phyloP scores from a whole-genome alignment of 2,329 filamentous ascomycete genomes.

The Aspergillus sp. region DNA sequence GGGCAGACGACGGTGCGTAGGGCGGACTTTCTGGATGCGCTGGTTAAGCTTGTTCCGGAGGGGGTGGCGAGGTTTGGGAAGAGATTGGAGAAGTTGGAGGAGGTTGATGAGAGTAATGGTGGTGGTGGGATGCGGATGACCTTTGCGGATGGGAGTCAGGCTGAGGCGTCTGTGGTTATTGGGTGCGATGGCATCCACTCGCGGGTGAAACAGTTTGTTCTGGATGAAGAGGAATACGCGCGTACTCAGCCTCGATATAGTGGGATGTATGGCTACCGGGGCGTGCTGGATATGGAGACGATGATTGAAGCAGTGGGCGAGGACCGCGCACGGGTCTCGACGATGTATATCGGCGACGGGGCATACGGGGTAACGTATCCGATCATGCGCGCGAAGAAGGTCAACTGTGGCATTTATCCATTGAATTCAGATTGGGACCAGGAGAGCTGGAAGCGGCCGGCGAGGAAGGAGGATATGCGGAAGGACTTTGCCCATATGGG shows the following conservation, averaged over 20 bases:
- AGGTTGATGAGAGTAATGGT: slow-evolving; percentile 15
- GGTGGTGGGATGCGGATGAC: slow-evolving; percentile 18
- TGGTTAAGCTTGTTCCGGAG: slow-evolving; percentile 30
- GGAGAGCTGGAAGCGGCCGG: slow-evolving; percentile 31
- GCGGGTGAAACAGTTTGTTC: slow-evolving; percentile 27
- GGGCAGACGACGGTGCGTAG: slow-evolving; percentile 35
- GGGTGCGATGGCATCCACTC: slow-evolving; percentile 41
- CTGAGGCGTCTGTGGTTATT: slow-evolving; percentile 31
- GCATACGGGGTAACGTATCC: slow-evolving; percentile 36
- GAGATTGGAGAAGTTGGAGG: slow-evolving; percentile 21
- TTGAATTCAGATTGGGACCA: slow-evolving; percentile 29
- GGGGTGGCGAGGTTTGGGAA: slow-evolving; percentile 37
- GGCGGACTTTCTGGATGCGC: slow-evolving; percentile 34
- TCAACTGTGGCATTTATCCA: slow-evolving; percentile 33
- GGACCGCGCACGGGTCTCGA: slow-evolving; percentile 29
- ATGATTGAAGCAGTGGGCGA: slow-evolving; percentile 36
- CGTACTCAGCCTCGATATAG: slow-evolving; percentile 26
- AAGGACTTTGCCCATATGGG: slow-evolving; percentile 30
- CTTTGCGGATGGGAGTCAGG: slow-evolving; percentile 34
- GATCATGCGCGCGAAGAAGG: slow-evolving; percentile 33
- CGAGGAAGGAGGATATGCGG: slow-evolving; percentile 29
- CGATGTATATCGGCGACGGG: slow-evolving; percentile 31
- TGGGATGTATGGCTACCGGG: slow-evolving; percentile 37
- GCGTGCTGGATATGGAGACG: slow-evolving; percentile 33
- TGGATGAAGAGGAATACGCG: slow-evolving; percentile 16